phyloP scores from a whole-genome alignment of 2,329 filamentous ascomycete species.

The Pseudogymnoascus sp. region DNA sequence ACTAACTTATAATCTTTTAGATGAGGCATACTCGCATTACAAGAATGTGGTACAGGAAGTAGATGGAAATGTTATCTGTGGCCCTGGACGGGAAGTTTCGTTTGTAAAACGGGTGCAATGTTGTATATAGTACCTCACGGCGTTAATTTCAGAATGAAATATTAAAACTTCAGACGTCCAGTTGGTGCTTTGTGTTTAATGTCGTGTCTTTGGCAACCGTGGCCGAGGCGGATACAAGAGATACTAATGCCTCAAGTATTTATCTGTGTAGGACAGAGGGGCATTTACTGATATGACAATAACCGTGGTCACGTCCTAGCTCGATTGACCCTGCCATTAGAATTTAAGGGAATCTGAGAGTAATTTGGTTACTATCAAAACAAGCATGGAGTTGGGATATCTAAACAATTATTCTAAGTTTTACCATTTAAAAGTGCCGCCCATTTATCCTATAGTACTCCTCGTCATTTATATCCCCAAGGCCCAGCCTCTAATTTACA shows the following conservation, averaged over 20 bases:
- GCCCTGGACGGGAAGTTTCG: slow-evolving; percentile 6
- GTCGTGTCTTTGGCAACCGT: not conserved
- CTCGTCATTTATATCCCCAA: not conserved
- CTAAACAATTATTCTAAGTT: not conserved
- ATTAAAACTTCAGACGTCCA: not conserved
- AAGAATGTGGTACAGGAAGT: slow-evolving; percentile 49
- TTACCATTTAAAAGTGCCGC: not conserved
- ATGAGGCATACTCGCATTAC: slow-evolving; percentile 42
- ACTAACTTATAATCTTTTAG: not conserved
- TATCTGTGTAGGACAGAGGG: not conserved
- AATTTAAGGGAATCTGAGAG: not conserved
- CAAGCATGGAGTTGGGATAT: slow-evolving; percentile 2
- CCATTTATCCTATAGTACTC: not conserved
- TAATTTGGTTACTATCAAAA: not conserved
- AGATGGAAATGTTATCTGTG: slow-evolving; percentile 17
- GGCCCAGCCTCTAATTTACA: not conserved
- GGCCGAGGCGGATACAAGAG: not conserved
- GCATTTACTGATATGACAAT: not conserved
- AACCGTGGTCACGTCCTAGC: not conserved
- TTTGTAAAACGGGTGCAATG: slow-evolving; percentile 9
- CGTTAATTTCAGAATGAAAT: slow-evolving; percentile 8
- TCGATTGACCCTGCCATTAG: not conserved
- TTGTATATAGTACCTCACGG: slow-evolving; percentile 6
- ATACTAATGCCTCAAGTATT: not conserved
- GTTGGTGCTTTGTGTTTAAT: not conserved